Conservation (phyloP, 2,329 filamentous ascomycete species). For the Fusarium setosum region DNA sequence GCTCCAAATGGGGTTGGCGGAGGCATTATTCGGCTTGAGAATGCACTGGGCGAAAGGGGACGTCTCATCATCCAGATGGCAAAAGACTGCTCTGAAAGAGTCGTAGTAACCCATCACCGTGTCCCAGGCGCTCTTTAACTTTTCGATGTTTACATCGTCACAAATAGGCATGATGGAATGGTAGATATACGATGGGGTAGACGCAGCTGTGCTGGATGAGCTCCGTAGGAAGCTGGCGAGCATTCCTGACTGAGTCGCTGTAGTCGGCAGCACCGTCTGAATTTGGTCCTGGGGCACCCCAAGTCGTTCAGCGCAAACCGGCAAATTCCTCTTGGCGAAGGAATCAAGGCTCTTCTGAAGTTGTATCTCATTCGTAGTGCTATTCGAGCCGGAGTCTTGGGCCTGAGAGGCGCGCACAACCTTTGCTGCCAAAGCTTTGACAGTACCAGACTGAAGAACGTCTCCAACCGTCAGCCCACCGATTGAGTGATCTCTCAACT, state of each 20-base stretch:
- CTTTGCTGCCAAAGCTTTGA: neutral
- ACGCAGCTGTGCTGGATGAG: neutral
- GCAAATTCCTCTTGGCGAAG: neutral
- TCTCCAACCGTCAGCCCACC: neutral
- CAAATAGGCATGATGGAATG: neutral
- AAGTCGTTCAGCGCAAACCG: neutral
- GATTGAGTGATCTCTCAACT: conserved; percentile 6
- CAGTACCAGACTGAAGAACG: neutral
- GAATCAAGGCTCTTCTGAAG: neutral
- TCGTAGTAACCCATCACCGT: neutral
- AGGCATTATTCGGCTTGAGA: neutral
- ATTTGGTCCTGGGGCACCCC: neutral
- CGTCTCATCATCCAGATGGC: neutral
- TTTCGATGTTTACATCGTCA: neutral
- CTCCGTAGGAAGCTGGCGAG: conserved; percentile 4
- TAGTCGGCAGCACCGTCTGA: neutral
- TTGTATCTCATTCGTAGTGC: neutral
- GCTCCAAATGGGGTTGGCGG: neutral
- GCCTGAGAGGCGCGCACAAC: neutral
- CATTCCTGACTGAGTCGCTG: conserved; percentile 10
- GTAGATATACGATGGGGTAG: neutral
- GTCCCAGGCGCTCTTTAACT: neutral
- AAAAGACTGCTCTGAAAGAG: conserved; percentile 4
- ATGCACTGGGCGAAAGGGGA: conserved; percentile 8
- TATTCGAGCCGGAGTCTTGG: neutral